These are phyloP conservation scores for Diaporthe citriasiana DNA, from an alignment of 2,329 filamentous ascomycete species.

Conservation along the genomic window DNA sequence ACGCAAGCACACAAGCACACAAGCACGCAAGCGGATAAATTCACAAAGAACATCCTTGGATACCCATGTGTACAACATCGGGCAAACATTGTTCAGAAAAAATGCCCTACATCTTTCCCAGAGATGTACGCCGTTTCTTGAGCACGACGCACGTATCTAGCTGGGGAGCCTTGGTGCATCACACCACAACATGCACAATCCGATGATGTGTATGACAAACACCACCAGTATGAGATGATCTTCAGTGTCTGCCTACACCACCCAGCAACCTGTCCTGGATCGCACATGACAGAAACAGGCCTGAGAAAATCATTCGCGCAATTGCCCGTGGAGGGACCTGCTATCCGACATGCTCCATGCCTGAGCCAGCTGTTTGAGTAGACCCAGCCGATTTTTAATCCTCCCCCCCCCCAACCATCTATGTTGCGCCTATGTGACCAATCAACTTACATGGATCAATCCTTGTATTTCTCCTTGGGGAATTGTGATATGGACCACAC, in stretches of 20 bases:
- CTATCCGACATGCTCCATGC: not conserved
- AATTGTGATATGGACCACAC: not conserved
- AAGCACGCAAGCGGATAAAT: not conserved
- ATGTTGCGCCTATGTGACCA: constrained; percentile 3
- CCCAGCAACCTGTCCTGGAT: too few relatives aligned
- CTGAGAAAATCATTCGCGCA: too few relatives aligned
- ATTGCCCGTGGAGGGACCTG: too few relatives aligned
- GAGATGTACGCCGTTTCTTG: too few relatives aligned
- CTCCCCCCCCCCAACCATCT: not conserved
- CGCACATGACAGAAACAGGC: too few relatives aligned
- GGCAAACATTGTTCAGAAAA: not conserved
- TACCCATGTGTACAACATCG: not conserved
- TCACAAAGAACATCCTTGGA: not conserved
- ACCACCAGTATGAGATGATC: not conserved
- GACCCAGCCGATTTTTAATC: not conserved
- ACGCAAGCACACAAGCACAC: not conserved
- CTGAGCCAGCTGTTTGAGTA: not conserved
- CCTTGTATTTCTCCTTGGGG: not conserved
- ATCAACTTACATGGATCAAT: constrained; percentile 28
- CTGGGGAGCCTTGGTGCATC: too few relatives aligned
- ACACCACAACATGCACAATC: not conserved
- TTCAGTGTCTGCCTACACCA: not conserved
- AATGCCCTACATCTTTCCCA: not conserved
- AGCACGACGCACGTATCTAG: not conserved
- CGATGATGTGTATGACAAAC: too few relatives aligned